phyloP scores from a whole-genome alignment of 768 basidiomycete species.

The Boletus sensibilis region DNA sequence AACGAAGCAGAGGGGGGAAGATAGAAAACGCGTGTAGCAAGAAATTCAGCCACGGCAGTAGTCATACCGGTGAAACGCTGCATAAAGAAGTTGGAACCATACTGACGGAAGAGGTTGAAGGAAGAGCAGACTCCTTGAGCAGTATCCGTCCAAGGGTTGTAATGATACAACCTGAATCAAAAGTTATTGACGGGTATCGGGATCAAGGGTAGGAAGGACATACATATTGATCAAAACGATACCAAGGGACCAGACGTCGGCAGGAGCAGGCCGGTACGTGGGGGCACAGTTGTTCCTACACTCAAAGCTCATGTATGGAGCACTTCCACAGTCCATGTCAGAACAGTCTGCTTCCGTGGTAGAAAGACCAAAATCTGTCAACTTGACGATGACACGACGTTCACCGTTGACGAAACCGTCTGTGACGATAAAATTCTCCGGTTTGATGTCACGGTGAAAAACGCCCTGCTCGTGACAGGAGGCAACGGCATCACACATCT shows the following conservation, averaged over 20 bases:
- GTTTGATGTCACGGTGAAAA: conserved; percentile 98
- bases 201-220: conserved; percentile 25
- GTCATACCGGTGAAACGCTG: conserved; percentile 90
- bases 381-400: conserved; percentile 91
- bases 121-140: conserved; percentile 75
- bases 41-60: conserved; percentile 77
- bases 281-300: conserved; percentile 97
- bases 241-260: conserved; percentile 98
- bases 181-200: background rate
- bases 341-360: conserved; percentile 85
- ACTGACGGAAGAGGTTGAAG: conserved; percentile 75
- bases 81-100: conserved; percentile 86
- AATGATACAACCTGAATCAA: conserved; percentile 82
- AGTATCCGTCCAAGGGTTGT: conserved; percentile 97
- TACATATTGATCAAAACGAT: conserved; percentile 99
- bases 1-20: conserved; percentile 56
- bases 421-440: conserved; percentile 96
- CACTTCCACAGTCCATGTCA: conserved; percentile 98
- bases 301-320: conserved; percentile 99
- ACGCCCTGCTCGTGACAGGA: conserved; percentile 89
- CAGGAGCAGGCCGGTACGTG: conserved; percentile 89
- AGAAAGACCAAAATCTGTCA: conserved; percentile 94
- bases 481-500: conserved; percentile 98
- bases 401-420: conserved; percentile 71
- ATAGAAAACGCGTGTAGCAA: conserved; percentile 83